Evolutionary conservation across 1,284 basidiomycete genomes (phyloP), one percentile per base, ranked within the genome.

Genomic region (Abortiporus biennis): DNA sequence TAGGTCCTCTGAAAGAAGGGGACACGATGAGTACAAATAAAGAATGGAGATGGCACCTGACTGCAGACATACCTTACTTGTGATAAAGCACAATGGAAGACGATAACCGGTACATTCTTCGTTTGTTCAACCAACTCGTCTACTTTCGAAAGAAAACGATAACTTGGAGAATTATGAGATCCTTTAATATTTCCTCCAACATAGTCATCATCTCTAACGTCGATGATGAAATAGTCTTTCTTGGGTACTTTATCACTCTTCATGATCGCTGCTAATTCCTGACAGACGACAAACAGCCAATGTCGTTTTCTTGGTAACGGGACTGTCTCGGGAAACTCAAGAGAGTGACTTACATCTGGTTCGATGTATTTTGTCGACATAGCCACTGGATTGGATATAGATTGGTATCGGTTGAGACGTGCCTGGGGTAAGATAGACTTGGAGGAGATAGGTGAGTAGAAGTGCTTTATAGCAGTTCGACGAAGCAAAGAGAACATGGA

Each of bases 141-240:
- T 19, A 87, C 76, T 21, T 64, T 69, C 37, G 61, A 59, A 22
- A 72, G 58, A 58, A 88, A 87, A 34, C 68, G 66, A 23, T 58
- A 47, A 9, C 83, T 85, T 2, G 86, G 86, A 27, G 71, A 58
- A 53, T 85, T 77, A 44, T 74, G 56, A 36, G 76, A 69, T 46
- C 73, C 69, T 50, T 72, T 74, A 56, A 90, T 86, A 57, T 90
- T 82, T 23, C 86, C 86, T 49, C 87, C 87, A 15, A 58, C 65
- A 58, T 71, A 84, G 52, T 90, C 86, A 45, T 80, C 75, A 56
- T 88, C 86, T 13, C 86, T 78, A 24, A 90, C 86, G 57, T 90
- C 86, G 30, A 90, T 71, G 31, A 90, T 71, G 29, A 81, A 62
- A 56, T 80, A 89, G 56, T 88, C 84, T 56, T 77, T 75, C 54